Evolutionary conservation across 2,329 filamentous ascomycete genomes (phyloP), one percentile per base, ranked within the genome.

Genomic region (Epichloe scottii): DNA sequence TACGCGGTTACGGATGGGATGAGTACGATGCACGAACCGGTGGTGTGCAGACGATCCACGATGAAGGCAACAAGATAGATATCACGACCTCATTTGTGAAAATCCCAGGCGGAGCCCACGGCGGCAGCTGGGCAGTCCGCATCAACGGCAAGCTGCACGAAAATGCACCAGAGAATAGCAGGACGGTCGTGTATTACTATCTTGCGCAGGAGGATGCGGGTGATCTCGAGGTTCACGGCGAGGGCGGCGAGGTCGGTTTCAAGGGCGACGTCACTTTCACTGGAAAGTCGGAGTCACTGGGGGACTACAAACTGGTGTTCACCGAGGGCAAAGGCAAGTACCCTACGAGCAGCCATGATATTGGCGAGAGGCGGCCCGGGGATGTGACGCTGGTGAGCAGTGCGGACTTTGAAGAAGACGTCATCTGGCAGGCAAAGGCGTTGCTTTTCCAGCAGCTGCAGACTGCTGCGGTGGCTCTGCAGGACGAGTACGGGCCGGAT

Each of bases 1-100:
- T 98, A 78, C 85, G 82, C 46, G 91, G 91, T 51, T 98, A 98
- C 66, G 93, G 93, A 55, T 98, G 93, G 93, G 90, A 97, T 61
- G 88, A 95, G 65, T 98, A 94, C 66, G 93, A 98, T 68, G 84
- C 89, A 21, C 79, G 93, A 52, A 85, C 77, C 51, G 93, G 93
- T 55, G 93, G 93, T 51, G 76, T 87, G 21, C 89, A 98, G 68
- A 87, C 86, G 0, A 91, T 98, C 53, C 89, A 94, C 63, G 93
- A 98, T 66, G 82, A 84, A 50, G 85, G 80, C 46, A 98, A 98
- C 69, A 79, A 79, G 52, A 78, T 98, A 57, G 90, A 97, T 69
- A 78, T 98, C 55, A 94, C 87, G 8, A 96, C 91, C 42, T 87
- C 88, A 48, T 96, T 97, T 68, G 82, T 96, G 62, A 98, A 97